Base-by-base conservation (phyloP, 345 rosid genomes). In the Jatropha curcas region DNA sequence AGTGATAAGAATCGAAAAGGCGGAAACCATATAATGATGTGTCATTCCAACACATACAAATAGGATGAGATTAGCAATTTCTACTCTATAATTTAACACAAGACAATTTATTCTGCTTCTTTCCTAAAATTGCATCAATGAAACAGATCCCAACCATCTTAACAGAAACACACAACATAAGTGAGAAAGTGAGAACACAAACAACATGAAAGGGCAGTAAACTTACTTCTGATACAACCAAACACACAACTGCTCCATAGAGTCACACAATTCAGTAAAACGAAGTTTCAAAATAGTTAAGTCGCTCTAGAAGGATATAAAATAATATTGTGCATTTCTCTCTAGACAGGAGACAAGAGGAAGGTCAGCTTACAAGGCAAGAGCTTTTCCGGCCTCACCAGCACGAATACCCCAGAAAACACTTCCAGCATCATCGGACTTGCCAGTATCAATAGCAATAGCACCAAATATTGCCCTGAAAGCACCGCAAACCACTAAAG, bases 401-500 rank as follows among this genome's bases (percentile, higher is more conserved):
- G 77, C 71, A 62, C 89, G 92, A 43, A 91, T 80, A 9, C 45
- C 75, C 91, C 83, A 78, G 82, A 91, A 91, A 55, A 77, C 63
- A 74, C 53, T 69, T 4, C 82, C 84, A 11, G 92, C 88, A 53
- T 73, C 81, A 81, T 89, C 94, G 63, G 72, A 70, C 33, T 35
- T 75, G 62, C 73, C 80, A 39, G 86, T 33, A 71, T 91, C 94
- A 61, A 77, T 31, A 67, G 91, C 89, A 78, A 89, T 75, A 74
- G 97, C 97, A 72, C 91, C 92, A 80, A 89, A 83, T n/a, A 89
- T 72, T 5, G 92, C 92, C 50, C 94, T 79, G 66, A 86, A 86
- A 50, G 89, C 91, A 65, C 63, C 78, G 53, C 97, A 89, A 65
- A 89, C 75, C 35, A 91, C 81, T 0, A 62, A 35, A 6, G 90